Evolutionary conservation across 768 basidiomycete species (phyloP), one percentile per base, ranked within the genome.

Genomic region (Agrocybe chaxingu): DNA sequence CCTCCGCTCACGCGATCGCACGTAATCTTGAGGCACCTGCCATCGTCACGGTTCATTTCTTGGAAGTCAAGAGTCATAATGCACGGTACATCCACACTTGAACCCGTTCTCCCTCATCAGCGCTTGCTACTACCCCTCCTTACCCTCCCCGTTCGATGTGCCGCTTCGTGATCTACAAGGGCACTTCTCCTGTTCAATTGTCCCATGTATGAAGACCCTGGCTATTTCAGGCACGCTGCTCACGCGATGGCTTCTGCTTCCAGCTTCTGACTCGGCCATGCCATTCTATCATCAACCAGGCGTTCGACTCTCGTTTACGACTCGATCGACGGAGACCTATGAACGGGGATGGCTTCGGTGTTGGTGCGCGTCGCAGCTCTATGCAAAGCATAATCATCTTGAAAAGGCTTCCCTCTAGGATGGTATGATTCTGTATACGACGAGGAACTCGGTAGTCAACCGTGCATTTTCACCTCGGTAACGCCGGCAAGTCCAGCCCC

Each of bases 251-350:
- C 38, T 45, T 42, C 29, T 11, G 10, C 36, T 48, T 50, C 13
- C 57, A 92, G 81, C 81, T 98, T n/a, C 77, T 98, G 58, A 98
- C 95, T 39, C 79, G 90, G 42, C 96, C 96, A 45, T 86, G 87
- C 53, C 96, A 98, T 71, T 92, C 90, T 3, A 97, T 98, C 71
- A 97, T 95, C 66, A 96, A 96, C 66, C 93, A 97, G 71, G 93
- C 96, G 0, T 95, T 93, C 61, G 96, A 98, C 70, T 95, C 92
- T 16, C 80, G 95, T 7, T 75, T 99, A 31, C 82, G 96, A 13
- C 66, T 92, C 46, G 91, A 93, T 62, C 77, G 73, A 56, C 76
- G 91, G 49, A 70, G 90, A 53, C 92, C 91, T n/a, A 92, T 93
- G 69, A 93, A 93, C 57, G 91, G 92, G 7, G 95, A 98, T 65